Base-by-base conservation (phyloP, 345 rosid genomes). In the Xanthoceras sorbifolium region DNA sequence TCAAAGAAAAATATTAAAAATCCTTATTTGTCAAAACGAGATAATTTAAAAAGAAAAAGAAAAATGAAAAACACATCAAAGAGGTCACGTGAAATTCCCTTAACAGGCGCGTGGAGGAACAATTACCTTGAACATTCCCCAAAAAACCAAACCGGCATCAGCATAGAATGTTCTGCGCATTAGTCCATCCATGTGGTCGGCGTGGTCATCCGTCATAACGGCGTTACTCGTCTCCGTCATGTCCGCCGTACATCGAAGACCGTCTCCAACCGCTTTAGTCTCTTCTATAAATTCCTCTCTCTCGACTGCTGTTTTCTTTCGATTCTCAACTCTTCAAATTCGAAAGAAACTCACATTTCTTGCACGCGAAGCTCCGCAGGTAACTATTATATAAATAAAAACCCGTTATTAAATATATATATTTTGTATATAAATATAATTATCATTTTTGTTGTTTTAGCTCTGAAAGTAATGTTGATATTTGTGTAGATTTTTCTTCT, bases 161-260 rank as follows among this genome's bases (percentile, higher is more conserved):
- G 4, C 70, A 6, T 22, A 14, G 77, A 74, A 63, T 64, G 77
- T 74, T 64, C 77, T n/a, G 48, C 76, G 0, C 5, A 1, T 4
- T 0, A 15, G 28, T 7, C 75, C 65, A 42, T 17, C 64, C 48
- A 60, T 26, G 17, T 72, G 76, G 76, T 62, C 69, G 70, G 70
- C 62, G 77, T 48, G 34, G 77, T 34, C 63, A 46, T 48, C 32
- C 63, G 63, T 64, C 52, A 74, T 64, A 48, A 74, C 71, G 76
- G 6, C 76, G 55, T 52, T 40, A 64, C 11, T 7, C 10, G 14
- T 11, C 9, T 63, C 42, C 40, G 67, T 61, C 18, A 18, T 0
- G 0, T 61, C 23, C 17, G 50, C 32, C 3, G 70, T 22, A 31
- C 34, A n/a, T 64, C 0, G 14, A 15, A n/a, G 77, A 32, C 63